Base-by-base conservation (phyloP, 495 filamentous ascomycete species). In the Penicillium dipodomyicola region DNA sequence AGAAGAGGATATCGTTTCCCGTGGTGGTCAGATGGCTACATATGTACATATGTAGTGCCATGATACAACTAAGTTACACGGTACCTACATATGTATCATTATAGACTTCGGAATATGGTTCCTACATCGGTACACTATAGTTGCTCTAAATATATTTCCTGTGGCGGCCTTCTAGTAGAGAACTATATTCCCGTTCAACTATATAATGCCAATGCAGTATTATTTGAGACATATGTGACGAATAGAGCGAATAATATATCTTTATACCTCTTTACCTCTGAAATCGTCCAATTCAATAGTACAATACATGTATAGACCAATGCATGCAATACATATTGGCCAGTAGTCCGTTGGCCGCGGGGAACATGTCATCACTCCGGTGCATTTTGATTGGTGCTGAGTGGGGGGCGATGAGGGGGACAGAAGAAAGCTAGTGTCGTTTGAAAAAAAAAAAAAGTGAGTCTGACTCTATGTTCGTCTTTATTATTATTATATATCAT, bases 361-460 rank as follows among this genome's bases (percentile, higher is more conserved):
- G 27, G 50, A 33, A 25, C 50, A 52, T 52, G 50, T 52, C 50
- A 52, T 52, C 50, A 43, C 29, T 27, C 25, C 17, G 19, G 30
- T 29, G n/a, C 6, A 22, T 25, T 43, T 10, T 54, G 52, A 47
- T 48, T 48, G 49, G 49, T 27, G 42, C 17, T 46, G 52, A 39
- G 43, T 45, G 52, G 52, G 42, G 52, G 32, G 30, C 6, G 27
- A 46, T 15, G 19, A 17, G 42, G 42, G 52, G 52, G 32, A 25
- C 6, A 45, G 45, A 45, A 46, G 22, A 54, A 37, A 37, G 52
- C 47, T 54, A 54, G 52, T 40, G 50, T 44, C 32, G 25, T 30
- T 41, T 54, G 52, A 32, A 23, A 17, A 52, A 52, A 52, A 54
- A n/a, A 54, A 54, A 33, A 48, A 29, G n/a, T 43, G 27, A 42